Conservation (phyloP, 1,139 yeast genomes). For the Hyphopichia pseudoburtonii region DNA sequence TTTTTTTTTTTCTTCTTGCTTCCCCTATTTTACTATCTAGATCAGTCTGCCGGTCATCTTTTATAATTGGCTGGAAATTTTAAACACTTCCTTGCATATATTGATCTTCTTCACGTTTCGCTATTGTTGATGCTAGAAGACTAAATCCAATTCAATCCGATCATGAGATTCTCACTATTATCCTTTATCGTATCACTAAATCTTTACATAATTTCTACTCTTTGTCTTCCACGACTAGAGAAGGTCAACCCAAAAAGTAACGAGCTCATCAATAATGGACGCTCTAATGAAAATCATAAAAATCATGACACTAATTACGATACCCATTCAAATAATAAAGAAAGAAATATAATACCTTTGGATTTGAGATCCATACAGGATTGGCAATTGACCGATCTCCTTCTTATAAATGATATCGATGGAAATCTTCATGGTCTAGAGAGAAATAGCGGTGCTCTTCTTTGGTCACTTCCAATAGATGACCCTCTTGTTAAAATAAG, state of each 20-base stretch:
- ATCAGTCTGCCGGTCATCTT: too few relatives aligned
- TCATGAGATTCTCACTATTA: background rate
- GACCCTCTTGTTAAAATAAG: constrained; percentile 52
- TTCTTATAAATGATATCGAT: constrained; percentile 80
- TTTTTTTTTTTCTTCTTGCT: too few relatives aligned
- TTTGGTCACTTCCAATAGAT: constrained; percentile 72
- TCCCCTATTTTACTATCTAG: too few relatives aligned
- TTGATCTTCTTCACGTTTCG: too few relatives aligned
- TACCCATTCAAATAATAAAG: constrained; percentile 6
- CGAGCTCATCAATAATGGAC: constrained; percentile 5
- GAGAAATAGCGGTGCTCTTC: constrained; percentile 69
- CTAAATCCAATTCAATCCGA: background rate
- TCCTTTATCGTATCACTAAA: background rate
- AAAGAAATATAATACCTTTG: constrained; percentile 27
- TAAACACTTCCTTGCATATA: too few relatives aligned
- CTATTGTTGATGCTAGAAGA: background rate
- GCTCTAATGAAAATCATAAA: constrained; percentile 4
- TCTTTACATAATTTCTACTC: background rate
- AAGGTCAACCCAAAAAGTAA: constrained; percentile 15
- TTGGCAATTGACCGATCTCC: constrained; percentile 58
- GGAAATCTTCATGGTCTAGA: constrained; percentile 85
- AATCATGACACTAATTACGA: constrained; percentile 3
- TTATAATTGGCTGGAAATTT: too few relatives aligned
- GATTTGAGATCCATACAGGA: constrained; percentile 46
- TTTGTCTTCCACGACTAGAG: constrained; percentile 27